A percentile compares a stretch with the other conserved stretches of the same genome.
Evolutionary conservation across 495 filamentous ascomycete genomes (phyloP).

Genomic region (Bacidia gigantensis): DNA sequence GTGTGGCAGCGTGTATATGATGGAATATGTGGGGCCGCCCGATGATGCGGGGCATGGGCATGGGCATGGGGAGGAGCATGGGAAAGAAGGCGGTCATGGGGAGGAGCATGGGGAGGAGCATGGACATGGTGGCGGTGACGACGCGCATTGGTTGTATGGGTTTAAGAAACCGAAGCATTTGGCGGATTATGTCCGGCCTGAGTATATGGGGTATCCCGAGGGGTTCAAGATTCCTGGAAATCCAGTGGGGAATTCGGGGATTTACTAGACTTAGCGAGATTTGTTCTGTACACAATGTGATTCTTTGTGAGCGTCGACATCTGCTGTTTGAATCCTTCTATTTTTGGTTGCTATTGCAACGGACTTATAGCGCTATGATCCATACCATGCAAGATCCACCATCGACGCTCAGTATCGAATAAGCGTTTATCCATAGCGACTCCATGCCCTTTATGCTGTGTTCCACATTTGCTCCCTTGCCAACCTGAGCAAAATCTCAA

Average conservation of each 20-base stretch:
- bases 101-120: constrained; percentile 19
- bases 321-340: background rate
- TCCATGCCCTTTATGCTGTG: too few relatives aligned
- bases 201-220: constrained; percentile 46
- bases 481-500: too few relatives aligned
- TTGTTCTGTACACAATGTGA: too few relatives aligned
- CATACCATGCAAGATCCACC: too few relatives aligned
- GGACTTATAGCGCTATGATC: too few relatives aligned
- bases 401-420: too few relatives aligned
- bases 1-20: constrained; percentile 90
- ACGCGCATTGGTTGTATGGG: constrained; percentile 25
- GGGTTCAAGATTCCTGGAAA: background rate
- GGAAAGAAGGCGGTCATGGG: too few relatives aligned
- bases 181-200: constrained; percentile 79
- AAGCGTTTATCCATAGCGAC: too few relatives aligned
- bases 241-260: background rate
- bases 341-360: background rate
- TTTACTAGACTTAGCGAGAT: too few relatives aligned
- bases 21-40: constrained; percentile 82
- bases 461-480: too few relatives aligned
- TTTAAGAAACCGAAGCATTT: constrained; percentile 62
- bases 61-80: background rate
- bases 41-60: constrained; percentile 26
- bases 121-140: constrained; percentile 25
- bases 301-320: background rate